Percentiles rank a stretch among this genome's conserved stretches.
Conservation (phyloP, 495 filamentous ascomycete species). For the Staphylotrichum longicolle region DNA sequence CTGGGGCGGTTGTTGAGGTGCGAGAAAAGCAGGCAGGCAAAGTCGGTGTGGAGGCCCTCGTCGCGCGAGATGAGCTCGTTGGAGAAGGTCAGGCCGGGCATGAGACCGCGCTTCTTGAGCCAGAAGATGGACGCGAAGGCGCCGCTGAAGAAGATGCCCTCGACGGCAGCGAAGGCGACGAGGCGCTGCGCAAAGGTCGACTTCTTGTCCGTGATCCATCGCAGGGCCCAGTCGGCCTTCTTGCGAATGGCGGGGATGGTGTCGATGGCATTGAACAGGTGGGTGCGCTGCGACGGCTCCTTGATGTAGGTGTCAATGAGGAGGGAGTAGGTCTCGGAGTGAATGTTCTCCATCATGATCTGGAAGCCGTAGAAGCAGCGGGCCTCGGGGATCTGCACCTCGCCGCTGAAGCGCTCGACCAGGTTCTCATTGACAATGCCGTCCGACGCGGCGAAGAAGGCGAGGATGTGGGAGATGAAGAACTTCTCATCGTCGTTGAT, state of each 20-base stretch:
- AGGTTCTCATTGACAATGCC: slow-evolving; percentile 99
- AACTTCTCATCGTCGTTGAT: slow-evolving; percentile 95
- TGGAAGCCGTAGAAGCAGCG: slow-evolving; percentile 99
- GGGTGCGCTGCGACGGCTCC: slow-evolving; percentile 90
- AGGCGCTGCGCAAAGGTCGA: slow-evolving; percentile 95
- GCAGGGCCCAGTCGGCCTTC: slow-evolving; percentile 97
- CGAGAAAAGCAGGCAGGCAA: slow-evolving; percentile 93
- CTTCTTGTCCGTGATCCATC: slow-evolving; percentile 88
- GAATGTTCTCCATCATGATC: slow-evolving; percentile 99
- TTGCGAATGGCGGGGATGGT: slow-evolving; percentile 92
- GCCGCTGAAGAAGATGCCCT: slow-evolving; percentile 99
- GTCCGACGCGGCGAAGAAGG: slow-evolving; percentile 99
- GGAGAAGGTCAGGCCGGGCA: slow-evolving; percentile 97
- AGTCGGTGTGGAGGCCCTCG: slow-evolving; percentile 99
- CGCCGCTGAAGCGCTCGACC: slow-evolving; percentile 93
- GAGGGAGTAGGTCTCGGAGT: slow-evolving; percentile 98
- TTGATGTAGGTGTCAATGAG: slow-evolving; percentile 99
- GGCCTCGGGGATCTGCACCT: slow-evolving; percentile 96
- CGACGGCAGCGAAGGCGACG: slow-evolving; percentile 94
- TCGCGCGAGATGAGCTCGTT: slow-evolving; percentile 99
- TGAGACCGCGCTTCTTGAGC: slow-evolving; percentile 99
- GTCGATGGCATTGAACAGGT: slow-evolving; percentile 97
- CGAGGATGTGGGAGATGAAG: slow-evolving; percentile 97
- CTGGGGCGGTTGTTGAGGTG: slow-evolving; percentile 88
- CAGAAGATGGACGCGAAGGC: slow-evolving; percentile 99